Evolutionary conservation across 225 moss, liverwort and hornwort species (phyloP).

Genomic region (Pseudisothecium myosuroides): DNA sequence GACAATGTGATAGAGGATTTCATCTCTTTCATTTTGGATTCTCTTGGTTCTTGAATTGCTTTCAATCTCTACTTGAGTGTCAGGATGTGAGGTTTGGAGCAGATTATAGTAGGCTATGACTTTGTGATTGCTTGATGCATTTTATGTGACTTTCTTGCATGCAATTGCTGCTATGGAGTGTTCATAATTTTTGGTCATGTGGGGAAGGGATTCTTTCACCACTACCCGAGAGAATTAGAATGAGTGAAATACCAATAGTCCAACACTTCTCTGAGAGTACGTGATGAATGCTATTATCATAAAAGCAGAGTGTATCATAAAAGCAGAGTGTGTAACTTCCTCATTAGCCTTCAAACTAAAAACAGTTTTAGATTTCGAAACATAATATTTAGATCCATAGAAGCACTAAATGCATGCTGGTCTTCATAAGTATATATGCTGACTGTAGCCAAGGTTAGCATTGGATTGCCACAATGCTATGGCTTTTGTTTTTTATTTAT

Average conservation of each 20-base stretch:
- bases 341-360: neutral
- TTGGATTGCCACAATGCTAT: neutral
- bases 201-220: neutral
- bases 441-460: too few species aligned
- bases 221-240: neutral
- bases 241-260: neutral
- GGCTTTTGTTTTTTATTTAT: too few species aligned
- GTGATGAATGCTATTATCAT: neutral
- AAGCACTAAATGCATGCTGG: neutral
- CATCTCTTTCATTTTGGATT: neutral
- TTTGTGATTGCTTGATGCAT: neutral
- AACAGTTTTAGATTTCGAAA: neutral
- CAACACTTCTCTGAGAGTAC: neutral
- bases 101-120: neutral
- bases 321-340: neutral
- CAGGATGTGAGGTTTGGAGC: neutral
- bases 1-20: neutral
- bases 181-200: neutral
- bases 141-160: neutral
- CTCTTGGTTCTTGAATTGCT: neutral
- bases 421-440: neutral
- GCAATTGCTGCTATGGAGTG: neutral
- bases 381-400: neutral
- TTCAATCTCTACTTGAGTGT: neutral
- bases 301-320: neutral